phyloP scores from a whole-genome alignment of 192 early-diverging fungal genomes.

The Funneliformis geosporum region DNA sequence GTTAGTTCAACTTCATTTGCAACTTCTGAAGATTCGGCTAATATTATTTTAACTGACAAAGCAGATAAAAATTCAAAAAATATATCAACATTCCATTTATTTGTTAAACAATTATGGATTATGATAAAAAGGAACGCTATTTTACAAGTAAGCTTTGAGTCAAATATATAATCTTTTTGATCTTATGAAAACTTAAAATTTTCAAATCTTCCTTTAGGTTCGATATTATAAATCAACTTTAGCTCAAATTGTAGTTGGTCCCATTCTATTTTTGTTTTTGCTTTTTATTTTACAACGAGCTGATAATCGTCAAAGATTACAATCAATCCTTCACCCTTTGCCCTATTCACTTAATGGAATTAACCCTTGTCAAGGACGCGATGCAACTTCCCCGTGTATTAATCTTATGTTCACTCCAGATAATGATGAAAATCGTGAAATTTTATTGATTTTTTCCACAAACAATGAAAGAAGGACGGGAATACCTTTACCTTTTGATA shows the following conservation, averaged over 20 bases:
- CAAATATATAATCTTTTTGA: background rate
- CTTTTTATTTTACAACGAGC: slow-evolving; percentile 62
- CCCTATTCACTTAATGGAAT: slow-evolving; percentile 48
- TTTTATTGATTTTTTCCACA: slow-evolving; percentile 45
- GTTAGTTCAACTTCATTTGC: too few species aligned
- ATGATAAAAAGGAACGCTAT: slow-evolving; percentile 70
- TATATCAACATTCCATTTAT: slow-evolving; percentile 31
- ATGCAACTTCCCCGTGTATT: slow-evolving; percentile 52
- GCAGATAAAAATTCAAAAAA: too few species aligned
- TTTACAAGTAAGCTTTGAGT: slow-evolving; percentile 54
- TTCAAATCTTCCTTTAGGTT: slow-evolving; percentile 30
- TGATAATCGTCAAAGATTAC: slow-evolving; percentile 35
- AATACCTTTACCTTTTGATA: slow-evolving; percentile 34
- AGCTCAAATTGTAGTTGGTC: slow-evolving; percentile 59
- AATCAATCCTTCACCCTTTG: slow-evolving; percentile 46
- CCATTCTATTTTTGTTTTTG: slow-evolving; percentile 67
- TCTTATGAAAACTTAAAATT: background rate
- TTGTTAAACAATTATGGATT: slow-evolving; percentile 57
- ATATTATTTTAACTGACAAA: too few species aligned
- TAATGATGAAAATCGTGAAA: slow-evolving; percentile 34
- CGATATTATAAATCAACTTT: slow-evolving; percentile 59
- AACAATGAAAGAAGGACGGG: slow-evolving; percentile 48
- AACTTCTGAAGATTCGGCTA: too few species aligned
- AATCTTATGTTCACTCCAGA: slow-evolving; percentile 63
- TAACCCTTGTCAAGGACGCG: slow-evolving; percentile 48